Conservation (phyloP, 192 early-diverging fungal species). For the Chytriomyces confervae region DNA sequence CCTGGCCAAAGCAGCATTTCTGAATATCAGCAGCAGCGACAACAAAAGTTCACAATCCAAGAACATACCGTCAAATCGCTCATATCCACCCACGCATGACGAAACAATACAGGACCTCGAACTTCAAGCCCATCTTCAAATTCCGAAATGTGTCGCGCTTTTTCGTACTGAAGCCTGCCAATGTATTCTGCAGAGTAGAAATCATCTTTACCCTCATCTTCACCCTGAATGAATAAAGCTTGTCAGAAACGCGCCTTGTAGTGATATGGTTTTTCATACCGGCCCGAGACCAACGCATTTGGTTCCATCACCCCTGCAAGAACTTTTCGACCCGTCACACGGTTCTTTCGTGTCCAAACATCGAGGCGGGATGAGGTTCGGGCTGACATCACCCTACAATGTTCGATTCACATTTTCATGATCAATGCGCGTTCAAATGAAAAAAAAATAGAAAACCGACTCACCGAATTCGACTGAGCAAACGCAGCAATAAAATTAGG, state of each 20-base stretch:
- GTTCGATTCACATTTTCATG: too few relatives aligned
- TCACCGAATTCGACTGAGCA: conserved; percentile 50
- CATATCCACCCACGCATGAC: conserved; percentile 54
- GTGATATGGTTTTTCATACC: background rate
- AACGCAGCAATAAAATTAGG: conserved; percentile 54
- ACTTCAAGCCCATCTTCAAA: background rate
- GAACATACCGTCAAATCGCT: conserved; percentile 28
- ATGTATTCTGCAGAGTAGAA: conserved; percentile 49
- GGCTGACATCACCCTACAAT: conserved; percentile 50
- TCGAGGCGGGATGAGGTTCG: conserved; percentile 44
- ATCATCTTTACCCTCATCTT: conserved; percentile 42
- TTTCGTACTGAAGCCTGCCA: conserved; percentile 42
- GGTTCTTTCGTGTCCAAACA: conserved; percentile 51
- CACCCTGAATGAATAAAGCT: conserved; percentile 18
- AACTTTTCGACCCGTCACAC: conserved; percentile 50
- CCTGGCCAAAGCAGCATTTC: background rate
- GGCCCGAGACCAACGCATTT: conserved; percentile 54
- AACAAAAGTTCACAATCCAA: background rate
- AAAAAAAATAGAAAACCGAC: conserved; percentile 13
- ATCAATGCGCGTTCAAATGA: conserved; percentile 6
- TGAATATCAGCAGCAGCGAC: background rate
- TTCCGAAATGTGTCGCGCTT: conserved; percentile 38
- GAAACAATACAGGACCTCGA: conserved; percentile 26
- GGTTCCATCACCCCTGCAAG: conserved; percentile 44
- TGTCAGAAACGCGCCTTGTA: too few relatives aligned